Evolutionary conservation across 352 stramenopile species (phyloP).

Genomic region (Nothophytophthora sp.): DNA sequence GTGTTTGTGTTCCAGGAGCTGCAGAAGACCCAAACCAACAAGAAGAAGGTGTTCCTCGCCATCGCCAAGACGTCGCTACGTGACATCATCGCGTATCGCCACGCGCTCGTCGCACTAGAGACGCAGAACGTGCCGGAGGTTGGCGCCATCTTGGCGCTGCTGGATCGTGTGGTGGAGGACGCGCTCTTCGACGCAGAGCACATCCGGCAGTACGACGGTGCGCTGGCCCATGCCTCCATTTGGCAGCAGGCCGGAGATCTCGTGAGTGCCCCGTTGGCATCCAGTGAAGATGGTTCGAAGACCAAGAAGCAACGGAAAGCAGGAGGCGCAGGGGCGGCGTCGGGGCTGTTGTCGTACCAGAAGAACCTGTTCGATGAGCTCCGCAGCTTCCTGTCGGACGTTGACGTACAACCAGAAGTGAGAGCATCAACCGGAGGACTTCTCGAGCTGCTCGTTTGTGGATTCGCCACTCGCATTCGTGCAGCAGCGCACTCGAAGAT

Average conservation of each 20-base stretch:
- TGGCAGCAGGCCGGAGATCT: constrained; percentile 13
- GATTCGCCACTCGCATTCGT: constrained; percentile 62
- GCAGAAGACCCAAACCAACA: constrained; percentile 85
- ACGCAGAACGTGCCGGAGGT: constrained; percentile 13
- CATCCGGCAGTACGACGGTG: constrained; percentile 70
- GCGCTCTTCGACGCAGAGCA: constrained; percentile 81
- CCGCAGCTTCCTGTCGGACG: constrained; percentile 51
- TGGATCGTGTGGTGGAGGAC: constrained; percentile 70
- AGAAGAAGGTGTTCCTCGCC: constrained; percentile 86
- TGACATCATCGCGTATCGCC: constrained; percentile 57
- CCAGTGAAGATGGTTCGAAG: constrained; percentile 17
- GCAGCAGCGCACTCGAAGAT: constrained; percentile 64
- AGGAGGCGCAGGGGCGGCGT: constrained; percentile 17
- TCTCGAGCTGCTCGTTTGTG: constrained; percentile 62
- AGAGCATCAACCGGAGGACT: constrained; percentile 60
- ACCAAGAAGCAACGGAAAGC: constrained; percentile 52
- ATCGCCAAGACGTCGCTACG: constrained; percentile 79
- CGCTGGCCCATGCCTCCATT: constrained; percentile 41
- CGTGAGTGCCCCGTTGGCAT: background rate
- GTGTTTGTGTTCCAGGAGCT: constrained; percentile 78
- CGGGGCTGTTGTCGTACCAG: constrained; percentile 70
- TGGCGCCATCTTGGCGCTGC: constrained; percentile 15
- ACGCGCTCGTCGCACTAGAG: constrained; percentile 38
- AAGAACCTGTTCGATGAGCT: constrained; percentile 82
- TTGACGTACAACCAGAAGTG: constrained; percentile 20